Base-by-base conservation (phyloP, 306 rosid genomes). In the Pterocarpus macrocarpus region DNA sequence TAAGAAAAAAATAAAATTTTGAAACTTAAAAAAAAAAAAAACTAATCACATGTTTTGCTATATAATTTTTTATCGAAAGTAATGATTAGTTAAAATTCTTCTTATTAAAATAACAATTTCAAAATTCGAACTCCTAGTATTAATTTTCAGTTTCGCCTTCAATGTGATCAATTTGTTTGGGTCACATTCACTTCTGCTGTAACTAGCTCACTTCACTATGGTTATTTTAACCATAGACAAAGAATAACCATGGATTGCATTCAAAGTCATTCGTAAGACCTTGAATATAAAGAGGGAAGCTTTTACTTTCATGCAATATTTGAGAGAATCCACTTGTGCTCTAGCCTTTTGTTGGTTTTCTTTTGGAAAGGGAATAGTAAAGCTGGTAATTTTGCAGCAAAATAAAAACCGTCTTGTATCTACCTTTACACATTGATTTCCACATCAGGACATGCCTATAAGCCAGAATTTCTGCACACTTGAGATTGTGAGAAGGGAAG, bases 261-360 rank as follows among this genome's bases (percentile, higher is more conserved):
- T 73, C 17, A 73, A 22, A 65, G 44, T 47, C 56, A 55, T 22
- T 56, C 30, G 32, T 5, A 55, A 45, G 34, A 69, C 75, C 3
- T 11, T 30, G 45, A 62, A 77, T 49, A 55, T 45, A 69, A 49
- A 16, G 8, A 35, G 63, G 39, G 49, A 63, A 71, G 79, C 81
- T 64, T 82, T 90, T 94, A 52, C 85, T 78, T n/a, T 90, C 93
- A 73, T 75, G 79, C 80, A 80, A 90, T 82, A 88, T 86, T 85
- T 82, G 81, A 63, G 86, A 76, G 90, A 82, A 85, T 90, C 89
- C 87, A 61, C 63, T 70, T 82, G 78, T 74, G 85, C 55, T 76
- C 28, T 62, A 74, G 45, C 49, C 82, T 72, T 75, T 87, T 88
- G 90, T 86, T 83, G 78, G 79, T 55, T 80, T 85, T 82, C 87